phyloP scores from a whole-genome alignment of 768 basidiomycete genomes.

The Trametes maxima region DNA sequence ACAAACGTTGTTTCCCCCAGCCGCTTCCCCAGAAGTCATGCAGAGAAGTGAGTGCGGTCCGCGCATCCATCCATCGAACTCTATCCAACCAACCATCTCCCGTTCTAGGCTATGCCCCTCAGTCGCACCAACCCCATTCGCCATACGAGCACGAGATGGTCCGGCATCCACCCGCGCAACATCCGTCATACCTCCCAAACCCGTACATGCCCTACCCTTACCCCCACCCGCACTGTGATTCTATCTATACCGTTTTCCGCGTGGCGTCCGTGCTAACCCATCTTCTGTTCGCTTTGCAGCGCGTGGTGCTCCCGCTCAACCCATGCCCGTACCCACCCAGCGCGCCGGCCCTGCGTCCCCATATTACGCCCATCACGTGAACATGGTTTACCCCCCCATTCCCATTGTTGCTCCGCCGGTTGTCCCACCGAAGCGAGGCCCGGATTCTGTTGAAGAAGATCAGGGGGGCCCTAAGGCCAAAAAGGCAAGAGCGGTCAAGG shows the following conservation, averaged over 20 bases:
- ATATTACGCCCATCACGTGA: conserved; percentile 16
- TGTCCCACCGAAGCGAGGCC: conserved; percentile 35
- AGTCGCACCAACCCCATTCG: conserved; percentile 3
- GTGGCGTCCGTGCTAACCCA: conserved; percentile 54
- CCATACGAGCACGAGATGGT: conserved; percentile 25
- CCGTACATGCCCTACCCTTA: conserved; percentile 24
- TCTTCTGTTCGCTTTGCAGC: conserved; percentile 62
- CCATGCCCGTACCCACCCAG: conserved; percentile 31
- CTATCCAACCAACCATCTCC: conserved; percentile 1
- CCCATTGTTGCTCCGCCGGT: conserved; percentile 14
- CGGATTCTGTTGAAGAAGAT: conserved; percentile 42
- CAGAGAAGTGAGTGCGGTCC: conserved; percentile 14
- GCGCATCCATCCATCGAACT: background rate
- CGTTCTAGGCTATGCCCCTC: conserved; percentile 16
- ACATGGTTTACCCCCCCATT: conserved; percentile 17
- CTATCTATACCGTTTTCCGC: conserved; percentile 36
- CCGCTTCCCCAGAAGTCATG: conserved; percentile 8
- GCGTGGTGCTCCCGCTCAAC: conserved; percentile 44
- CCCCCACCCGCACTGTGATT: conserved; percentile 24
- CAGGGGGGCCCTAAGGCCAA: conserved; percentile 49
- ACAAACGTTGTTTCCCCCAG: conserved; percentile 5
- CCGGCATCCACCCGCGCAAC: conserved; percentile 12
- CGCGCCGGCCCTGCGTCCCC: conserved; percentile 22
- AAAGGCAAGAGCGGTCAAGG: conserved; percentile 45
- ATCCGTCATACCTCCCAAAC: conserved; percentile 21